Evolutionary conservation across 257 asterid genomes (phyloP).

Genomic region (Jacaranda mimosifolia): DNA sequence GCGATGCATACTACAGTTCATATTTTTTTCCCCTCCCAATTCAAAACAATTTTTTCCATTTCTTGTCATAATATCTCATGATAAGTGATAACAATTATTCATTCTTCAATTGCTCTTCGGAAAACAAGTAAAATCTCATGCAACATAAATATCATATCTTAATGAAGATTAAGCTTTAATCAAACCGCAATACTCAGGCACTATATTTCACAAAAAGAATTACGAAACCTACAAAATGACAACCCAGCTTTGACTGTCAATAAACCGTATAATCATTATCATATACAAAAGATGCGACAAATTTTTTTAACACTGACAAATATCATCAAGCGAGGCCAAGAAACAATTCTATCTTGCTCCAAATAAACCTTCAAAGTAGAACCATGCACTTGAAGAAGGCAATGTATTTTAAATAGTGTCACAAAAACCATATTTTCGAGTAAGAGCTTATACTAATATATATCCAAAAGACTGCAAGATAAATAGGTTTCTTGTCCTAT

Average conservation of each 20-base stretch:
- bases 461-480: too few relatives aligned
- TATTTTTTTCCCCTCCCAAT: background rate
- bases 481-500: too few relatives aligned
- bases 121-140: slow-evolving; percentile 20
- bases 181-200: slow-evolving; percentile 6
- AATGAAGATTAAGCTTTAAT: slow-evolving; percentile 13
- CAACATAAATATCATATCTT: slow-evolving; percentile 9
- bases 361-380: too few relatives aligned
- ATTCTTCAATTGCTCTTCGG: background rate
- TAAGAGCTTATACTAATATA: too few relatives aligned
- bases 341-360: too few relatives aligned
- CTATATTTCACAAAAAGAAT: slow-evolving; percentile 1
- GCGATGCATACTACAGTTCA: background rate
- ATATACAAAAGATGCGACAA: too few relatives aligned
- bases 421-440: too few relatives aligned
- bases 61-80: background rate
- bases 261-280: too few relatives aligned
- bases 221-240: background rate
- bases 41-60: background rate
- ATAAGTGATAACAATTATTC: background rate
- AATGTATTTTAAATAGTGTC: too few relatives aligned
- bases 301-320: too few relatives aligned
- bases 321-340: too few relatives aligned
- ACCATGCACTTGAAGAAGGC: too few relatives aligned
- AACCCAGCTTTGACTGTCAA: slow-evolving; percentile 19